Base-by-base conservation (phyloP, 2,329 filamentous ascomycete species). In the Botryotinia calthae region DNA sequence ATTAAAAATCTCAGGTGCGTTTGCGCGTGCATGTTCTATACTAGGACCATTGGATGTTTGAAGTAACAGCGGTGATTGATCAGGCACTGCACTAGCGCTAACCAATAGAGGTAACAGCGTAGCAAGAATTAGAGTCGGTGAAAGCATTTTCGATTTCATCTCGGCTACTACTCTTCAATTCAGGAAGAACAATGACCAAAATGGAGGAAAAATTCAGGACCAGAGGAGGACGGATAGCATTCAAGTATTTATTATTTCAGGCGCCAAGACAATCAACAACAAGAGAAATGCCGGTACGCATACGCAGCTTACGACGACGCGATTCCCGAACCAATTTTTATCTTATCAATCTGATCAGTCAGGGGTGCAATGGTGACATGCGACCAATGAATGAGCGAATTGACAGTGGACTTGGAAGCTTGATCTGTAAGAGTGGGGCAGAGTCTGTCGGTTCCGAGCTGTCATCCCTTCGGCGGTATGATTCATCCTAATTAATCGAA, bases 1-100 rank as follows among this genome's bases (percentile, higher is more conserved):
- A 78, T 94, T 94, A 85, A 94, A 94, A 72, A 94, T 88, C 74
- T 87, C 86, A 76, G 88, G 86, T 12, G 87, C 88, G 80, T 92
- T 90, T 61, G 71, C 46, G 44, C 73, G 70, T 1, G 76, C 76
- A 59, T 69, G 67, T 66, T 65, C 62, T 28, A 71, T 54, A 46
- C 58, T 64, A 25, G 72, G 46, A 18, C 66, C 67, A 46, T 56
- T 18, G 37, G 37, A 58, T 34, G 22, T 18, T 42, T 71, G 59
- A 8, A 42, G 6, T 20, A 65, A 34, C 6, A 71, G 28, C n/a
- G 61, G 69, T 34, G 69, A 51, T 56, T 65, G 69, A 22, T 58
- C 46, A 10, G 46, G 48, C 20, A 66, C 12, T 20, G 37, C 69
- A 28, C 48, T 44, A 34, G 48, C 46, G 37, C n/a, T 54, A 6